Evolutionary conservation across 192 early-diverging fungal genomes (phyloP).

Genomic region (Lobosporangium transversale): DNA sequence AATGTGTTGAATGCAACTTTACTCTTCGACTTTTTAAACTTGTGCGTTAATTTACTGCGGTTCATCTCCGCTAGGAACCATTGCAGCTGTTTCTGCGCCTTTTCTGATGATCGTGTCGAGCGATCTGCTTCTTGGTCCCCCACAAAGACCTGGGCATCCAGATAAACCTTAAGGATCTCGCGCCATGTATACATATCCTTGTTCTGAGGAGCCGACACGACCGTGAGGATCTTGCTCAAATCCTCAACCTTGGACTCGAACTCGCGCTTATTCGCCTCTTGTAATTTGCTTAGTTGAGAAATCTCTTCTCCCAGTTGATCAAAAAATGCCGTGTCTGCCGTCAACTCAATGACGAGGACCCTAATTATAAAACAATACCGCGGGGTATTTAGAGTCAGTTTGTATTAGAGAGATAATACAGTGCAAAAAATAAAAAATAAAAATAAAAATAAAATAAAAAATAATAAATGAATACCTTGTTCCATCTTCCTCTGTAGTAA

Average conservation of each 20-base stretch:
- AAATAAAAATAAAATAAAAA: too few relatives aligned
- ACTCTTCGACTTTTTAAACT: constrained; percentile 31
- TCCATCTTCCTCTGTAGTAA: constrained; percentile 41
- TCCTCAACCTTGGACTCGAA: constrained; percentile 65
- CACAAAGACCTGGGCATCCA: constrained; percentile 76
- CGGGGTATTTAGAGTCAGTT: neutral
- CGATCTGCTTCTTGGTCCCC: constrained; percentile 69
- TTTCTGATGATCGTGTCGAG: constrained; percentile 57
- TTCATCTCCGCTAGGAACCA: constrained; percentile 66
- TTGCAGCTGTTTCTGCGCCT: constrained; percentile 66
- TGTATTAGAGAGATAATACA: neutral
- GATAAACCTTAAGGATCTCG: constrained; percentile 74
- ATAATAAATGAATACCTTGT: constrained; percentile 31
- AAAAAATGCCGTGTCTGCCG: constrained; percentile 68
- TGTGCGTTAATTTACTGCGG: constrained; percentile 55
- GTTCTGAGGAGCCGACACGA: constrained; percentile 74
- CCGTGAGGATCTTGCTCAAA: constrained; percentile 62
- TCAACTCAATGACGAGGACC: constrained; percentile 50
- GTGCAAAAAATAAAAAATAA: too few relatives aligned
- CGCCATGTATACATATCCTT: constrained; percentile 82
- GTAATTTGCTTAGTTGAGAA: constrained; percentile 66
- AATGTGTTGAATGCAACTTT: constrained; percentile 60
- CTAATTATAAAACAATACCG: constrained; percentile 3
- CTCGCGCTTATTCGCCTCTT: constrained; percentile 58
- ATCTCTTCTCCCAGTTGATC: constrained; percentile 66